Conservation (phyloP, 2,329 filamentous ascomycete genomes). For the Orbilia oligospora region DNA sequence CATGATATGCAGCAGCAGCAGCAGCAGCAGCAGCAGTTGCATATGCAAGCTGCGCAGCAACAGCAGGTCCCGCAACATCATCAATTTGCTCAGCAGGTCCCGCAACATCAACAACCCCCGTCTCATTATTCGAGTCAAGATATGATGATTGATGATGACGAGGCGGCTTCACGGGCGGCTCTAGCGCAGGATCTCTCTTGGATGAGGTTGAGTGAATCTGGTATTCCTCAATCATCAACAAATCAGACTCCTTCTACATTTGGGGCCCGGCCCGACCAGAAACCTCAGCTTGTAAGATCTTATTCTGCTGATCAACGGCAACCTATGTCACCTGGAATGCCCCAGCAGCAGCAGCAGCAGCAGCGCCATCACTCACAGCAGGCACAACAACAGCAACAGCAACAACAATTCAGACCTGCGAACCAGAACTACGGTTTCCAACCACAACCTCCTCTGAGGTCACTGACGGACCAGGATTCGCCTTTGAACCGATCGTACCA, state of each 20-base stretch:
- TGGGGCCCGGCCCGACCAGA: constrained; percentile 45
- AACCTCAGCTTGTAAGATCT: constrained; percentile 53
- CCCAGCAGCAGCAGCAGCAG: constrained; percentile 51
- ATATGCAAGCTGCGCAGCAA: constrained; percentile 27
- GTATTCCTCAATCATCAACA: constrained; percentile 32
- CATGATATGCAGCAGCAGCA: constrained; percentile 77
- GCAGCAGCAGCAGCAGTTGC: constrained; percentile 66
- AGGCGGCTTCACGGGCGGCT: constrained; percentile 64
- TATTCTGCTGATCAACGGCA: constrained; percentile 56
- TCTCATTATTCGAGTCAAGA: constrained; percentile 52
- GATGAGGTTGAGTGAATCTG: constrained; percentile 64
- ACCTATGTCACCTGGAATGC: constrained; percentile 46
- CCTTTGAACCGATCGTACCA: constrained; percentile 53
- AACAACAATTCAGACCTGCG: constrained; percentile 41
- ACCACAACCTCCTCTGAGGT: constrained; percentile 50
- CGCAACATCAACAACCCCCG: constrained; percentile 59
- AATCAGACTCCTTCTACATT: constrained; percentile 52
- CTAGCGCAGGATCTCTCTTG: constrained; percentile 65
- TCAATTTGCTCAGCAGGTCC: constrained; percentile 33
- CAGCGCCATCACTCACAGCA: constrained; percentile 38
- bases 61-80: constrained; percentile 51
- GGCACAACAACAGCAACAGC: constrained; percentile 43
- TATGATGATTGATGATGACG: constrained; percentile 64
- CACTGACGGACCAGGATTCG: constrained; percentile 53
- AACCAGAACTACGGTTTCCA: constrained; percentile 58